Evolutionary conservation across 352 stramenopile species (phyloP).

Genomic region (Phytophthora sojae): DNA sequence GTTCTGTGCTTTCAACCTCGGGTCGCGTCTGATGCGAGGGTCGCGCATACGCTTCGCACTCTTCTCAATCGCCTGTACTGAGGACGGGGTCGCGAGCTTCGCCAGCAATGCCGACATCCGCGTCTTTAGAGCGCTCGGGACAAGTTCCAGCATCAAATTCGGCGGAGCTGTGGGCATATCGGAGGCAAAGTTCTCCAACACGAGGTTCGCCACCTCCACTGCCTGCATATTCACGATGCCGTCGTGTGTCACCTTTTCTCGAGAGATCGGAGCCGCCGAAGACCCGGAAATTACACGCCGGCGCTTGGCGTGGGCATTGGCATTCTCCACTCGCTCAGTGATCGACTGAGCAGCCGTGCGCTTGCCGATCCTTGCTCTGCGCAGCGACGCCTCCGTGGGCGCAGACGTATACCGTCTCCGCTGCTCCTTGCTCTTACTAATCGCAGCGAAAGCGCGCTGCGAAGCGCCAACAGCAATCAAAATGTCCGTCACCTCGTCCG

Average conservation of each 20-base stretch:
- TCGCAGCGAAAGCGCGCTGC: constrained; percentile 77
- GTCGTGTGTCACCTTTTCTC: constrained; percentile 66
- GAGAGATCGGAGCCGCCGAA: constrained; percentile 25
- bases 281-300: constrained; percentile 45
- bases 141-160: constrained; percentile 69
- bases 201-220: constrained; percentile 73
- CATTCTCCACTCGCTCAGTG: constrained; percentile 68
- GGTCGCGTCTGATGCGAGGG: constrained; percentile 58
- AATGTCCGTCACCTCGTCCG: constrained; percentile 77
- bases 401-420: constrained; percentile 78
- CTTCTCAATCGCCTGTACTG: constrained; percentile 72
- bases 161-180: constrained; percentile 61
- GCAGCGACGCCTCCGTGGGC: constrained; percentile 72
- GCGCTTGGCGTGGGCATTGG: constrained; percentile 60
- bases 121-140: constrained; percentile 78
- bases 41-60: constrained; percentile 77
- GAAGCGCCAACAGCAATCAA: constrained; percentile 76
- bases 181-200: constrained; percentile 70
- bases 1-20: constrained; percentile 43
- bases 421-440: constrained; percentile 84
- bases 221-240: constrained; percentile 81
- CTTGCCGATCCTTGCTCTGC: constrained; percentile 71
- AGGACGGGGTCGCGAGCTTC: constrained; percentile 80
- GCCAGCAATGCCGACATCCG: constrained; percentile 65
- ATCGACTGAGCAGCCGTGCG: constrained; percentile 68